phyloP scores from a whole-genome alignment of 2,329 filamentous ascomycete genomes.

The Talaromyces sp. region DNA sequence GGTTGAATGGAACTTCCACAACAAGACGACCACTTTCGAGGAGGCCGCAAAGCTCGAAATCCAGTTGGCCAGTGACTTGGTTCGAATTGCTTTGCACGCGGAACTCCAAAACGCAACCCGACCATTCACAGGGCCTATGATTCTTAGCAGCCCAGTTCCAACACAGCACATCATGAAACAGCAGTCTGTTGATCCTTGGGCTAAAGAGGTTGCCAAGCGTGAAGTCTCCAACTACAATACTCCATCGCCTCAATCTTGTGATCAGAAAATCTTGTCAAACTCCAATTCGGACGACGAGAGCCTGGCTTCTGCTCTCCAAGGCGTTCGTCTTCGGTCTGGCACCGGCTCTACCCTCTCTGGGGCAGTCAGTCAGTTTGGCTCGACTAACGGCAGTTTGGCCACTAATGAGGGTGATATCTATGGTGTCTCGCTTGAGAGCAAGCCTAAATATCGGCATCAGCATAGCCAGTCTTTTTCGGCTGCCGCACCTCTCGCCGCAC shows the following conservation, averaged over 20 bases:
- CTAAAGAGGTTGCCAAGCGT: conserved; percentile 9
- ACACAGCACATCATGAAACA: not conserved
- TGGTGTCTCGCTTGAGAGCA: not conserved
- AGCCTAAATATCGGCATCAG: conserved; percentile 7
- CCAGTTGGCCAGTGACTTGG: conserved; percentile 24
- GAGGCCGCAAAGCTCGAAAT: conserved; percentile 28
- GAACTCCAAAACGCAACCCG: not conserved
- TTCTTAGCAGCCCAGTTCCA: not conserved
- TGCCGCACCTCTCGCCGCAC: not conserved
- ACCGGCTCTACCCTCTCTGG: conserved; percentile 17
- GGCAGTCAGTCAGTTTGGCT: conserved; percentile 5
- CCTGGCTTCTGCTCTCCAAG: not conserved
- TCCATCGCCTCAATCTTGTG: not conserved
- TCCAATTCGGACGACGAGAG: conserved; percentile 13
- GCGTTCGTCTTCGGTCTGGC: not conserved
- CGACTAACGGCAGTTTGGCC: conserved; percentile 11
- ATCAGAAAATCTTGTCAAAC: not conserved
- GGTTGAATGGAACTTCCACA: conserved; percentile 30
- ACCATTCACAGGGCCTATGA: not conserved
- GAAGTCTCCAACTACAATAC: not conserved
- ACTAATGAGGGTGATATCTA: conserved; percentile 4
- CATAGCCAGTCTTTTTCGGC: conserved; percentile 19
- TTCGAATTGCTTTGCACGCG: conserved; percentile 22
- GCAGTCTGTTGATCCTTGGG: not conserved
- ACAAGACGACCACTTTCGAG: conserved; percentile 25